phyloP scores from a whole-genome alignment of 1,284 basidiomycete genomes.

The Cryptococcus jaspeensis region DNA sequence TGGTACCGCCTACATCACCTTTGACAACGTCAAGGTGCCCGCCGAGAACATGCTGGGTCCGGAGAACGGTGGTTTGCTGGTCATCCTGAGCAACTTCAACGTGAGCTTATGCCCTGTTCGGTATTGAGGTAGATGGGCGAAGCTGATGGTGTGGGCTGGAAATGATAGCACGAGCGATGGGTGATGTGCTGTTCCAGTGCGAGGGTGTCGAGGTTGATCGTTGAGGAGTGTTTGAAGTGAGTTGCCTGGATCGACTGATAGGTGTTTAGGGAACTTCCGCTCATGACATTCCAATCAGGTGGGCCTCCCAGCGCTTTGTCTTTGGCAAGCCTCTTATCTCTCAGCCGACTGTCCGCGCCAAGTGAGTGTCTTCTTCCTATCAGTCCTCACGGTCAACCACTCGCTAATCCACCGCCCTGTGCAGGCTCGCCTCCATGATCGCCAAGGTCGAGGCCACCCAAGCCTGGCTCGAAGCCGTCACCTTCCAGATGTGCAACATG shows the following conservation, averaged over 20 bases:
- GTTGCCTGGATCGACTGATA: constrained; percentile 75
- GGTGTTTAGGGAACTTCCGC: constrained; percentile 71
- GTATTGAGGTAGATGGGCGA: background rate
- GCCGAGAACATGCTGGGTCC: constrained; percentile 81
- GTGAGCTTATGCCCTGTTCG: constrained; percentile 27
- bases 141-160: background rate
- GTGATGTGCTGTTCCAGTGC: constrained; percentile 46
- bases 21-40: constrained; percentile 82
- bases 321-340: constrained; percentile 80
- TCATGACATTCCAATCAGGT: constrained; percentile 63
- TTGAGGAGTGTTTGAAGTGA: constrained; percentile 59
- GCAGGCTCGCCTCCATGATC: constrained; percentile 73
- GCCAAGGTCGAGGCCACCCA: constrained; percentile 78
- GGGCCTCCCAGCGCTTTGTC: constrained; percentile 75
- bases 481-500: constrained; percentile 88
- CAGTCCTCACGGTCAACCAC: background rate
- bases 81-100: constrained; percentile 60
- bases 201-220: constrained; percentile 38
- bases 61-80: constrained; percentile 76
- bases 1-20: constrained; percentile 78
- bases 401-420: background rate
- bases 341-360: constrained; percentile 78
- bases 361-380: constrained; percentile 46
- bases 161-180: constrained; percentile 34
- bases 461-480: constrained; percentile 84